These are phyloP conservation scores for Cyclotella atomus DNA, from an alignment of 108 stramenopile genomes.

Conservation along the genomic window DNA sequence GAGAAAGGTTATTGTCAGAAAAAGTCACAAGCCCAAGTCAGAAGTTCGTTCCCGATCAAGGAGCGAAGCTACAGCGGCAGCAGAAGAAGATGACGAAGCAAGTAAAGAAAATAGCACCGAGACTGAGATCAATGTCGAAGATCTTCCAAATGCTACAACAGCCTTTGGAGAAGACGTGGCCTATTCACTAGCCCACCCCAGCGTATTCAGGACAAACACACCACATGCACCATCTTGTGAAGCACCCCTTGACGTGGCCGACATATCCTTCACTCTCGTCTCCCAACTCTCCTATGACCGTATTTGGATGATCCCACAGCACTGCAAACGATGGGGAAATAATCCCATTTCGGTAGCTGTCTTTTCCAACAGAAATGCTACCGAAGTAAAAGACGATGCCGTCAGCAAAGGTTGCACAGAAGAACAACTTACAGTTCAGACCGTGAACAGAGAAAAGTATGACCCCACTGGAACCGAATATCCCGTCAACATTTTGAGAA, in stretches of 20 bases:
- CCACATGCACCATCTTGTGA: constrained; percentile 47
- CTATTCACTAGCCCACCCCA: constrained; percentile 21
- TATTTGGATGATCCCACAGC: constrained; percentile 79
- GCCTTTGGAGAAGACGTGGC: constrained; percentile 12
- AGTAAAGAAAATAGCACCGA: background rate
- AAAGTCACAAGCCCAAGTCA: too few species aligned
- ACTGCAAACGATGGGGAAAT: constrained; percentile 77
- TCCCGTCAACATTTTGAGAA: constrained; percentile 91
- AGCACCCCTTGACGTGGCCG: constrained; percentile 14
- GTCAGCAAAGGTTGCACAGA: constrained; percentile 39
- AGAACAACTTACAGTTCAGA: constrained; percentile 48
- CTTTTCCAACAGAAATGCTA: constrained; percentile 54
- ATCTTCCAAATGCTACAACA: background rate
- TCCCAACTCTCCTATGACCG: constrained; percentile 78
- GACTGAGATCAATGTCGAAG: background rate
- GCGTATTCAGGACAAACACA: constrained; percentile 31
- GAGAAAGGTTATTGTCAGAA: too few species aligned
- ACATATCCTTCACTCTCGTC: constrained; percentile 63
- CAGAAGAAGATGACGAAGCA: background rate
- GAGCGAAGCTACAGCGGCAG: background rate
- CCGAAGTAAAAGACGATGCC: constrained; percentile 22
- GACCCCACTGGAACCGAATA: constrained; percentile 67
- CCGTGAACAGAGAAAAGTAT: constrained; percentile 36
- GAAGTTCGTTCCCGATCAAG: too few species aligned
- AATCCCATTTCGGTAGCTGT: constrained; percentile 78